These are phyloP conservation scores for Termitomyces sp. DNA, from an alignment of 768 basidiomycete species.

Conservation along the genomic window DNA sequence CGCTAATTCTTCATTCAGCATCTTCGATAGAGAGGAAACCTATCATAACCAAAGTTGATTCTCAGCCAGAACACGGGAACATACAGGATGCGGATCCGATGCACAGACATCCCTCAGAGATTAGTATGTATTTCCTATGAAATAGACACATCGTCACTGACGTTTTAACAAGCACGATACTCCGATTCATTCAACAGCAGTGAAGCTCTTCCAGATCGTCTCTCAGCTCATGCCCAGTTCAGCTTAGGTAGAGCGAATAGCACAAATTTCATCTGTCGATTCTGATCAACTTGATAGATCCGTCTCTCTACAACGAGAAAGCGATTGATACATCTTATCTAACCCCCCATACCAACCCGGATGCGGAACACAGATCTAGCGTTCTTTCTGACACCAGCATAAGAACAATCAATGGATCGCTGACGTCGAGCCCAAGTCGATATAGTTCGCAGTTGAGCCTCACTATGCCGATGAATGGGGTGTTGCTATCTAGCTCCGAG, in stretches of 20 bases:
- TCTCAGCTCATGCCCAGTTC: too few species aligned
- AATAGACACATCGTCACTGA: neutral
- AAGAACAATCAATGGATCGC: conserved; percentile 11
- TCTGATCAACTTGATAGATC: neutral
- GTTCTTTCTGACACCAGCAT: conserved; percentile 6
- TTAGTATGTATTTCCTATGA: neutral
- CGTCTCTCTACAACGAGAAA: neutral
- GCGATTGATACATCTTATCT: conserved; percentile 1
- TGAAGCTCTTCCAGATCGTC: neutral
- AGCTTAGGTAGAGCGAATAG: neutral
- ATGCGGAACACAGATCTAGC: neutral
- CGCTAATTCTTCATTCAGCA: neutral
- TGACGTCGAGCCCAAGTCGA: neutral
- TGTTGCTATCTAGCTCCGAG: neutral
- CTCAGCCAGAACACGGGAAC: neutral
- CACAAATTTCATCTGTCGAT: neutral
- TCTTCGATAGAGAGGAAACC: neutral
- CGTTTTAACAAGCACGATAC: neutral
- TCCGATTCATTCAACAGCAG: neutral
- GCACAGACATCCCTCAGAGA: neutral
- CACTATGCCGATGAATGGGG: neutral
- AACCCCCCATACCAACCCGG: conserved; percentile 1
- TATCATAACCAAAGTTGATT: neutral
- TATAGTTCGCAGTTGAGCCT: neutral
- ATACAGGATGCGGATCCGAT: neutral